These are phyloP conservation scores for Pisolithus albus DNA, from an alignment of 768 basidiomycete species.

Conservation along the genomic window DNA sequence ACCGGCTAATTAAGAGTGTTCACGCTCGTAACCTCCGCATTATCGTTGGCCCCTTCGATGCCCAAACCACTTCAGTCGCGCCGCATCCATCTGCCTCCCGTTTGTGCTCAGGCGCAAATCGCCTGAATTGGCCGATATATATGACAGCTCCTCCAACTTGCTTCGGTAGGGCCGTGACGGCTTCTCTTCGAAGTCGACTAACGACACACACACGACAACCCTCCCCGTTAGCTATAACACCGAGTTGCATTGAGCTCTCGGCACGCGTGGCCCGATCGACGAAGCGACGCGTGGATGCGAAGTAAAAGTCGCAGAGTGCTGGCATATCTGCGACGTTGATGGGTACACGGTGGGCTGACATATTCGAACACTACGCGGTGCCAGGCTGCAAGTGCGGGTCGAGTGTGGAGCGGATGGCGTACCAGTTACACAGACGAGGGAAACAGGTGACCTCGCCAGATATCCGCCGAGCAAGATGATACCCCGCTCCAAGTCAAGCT, in stretches of 20 bases:
- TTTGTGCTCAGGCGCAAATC: not conserved
- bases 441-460: constrained; percentile 30
- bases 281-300: constrained; percentile 82
- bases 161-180: constrained; percentile 65
- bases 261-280: constrained; percentile 38
- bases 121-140: constrained; percentile 58
- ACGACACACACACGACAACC: constrained; percentile 88
- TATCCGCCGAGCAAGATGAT: constrained; percentile 42
- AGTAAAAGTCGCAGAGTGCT: constrained; percentile 74
- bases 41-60: constrained; percentile 34
- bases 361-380: constrained; percentile 47
- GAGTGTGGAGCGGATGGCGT: constrained; percentile 47
- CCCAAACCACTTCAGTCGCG: not conserved
- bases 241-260: constrained; percentile 59
- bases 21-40: constrained; percentile 43
- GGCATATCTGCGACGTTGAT: constrained; percentile 88
- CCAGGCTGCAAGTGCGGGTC: constrained; percentile 35
- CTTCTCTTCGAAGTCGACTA: constrained; percentile 72
- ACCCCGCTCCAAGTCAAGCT: constrained; percentile 27
- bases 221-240: constrained; percentile 85
- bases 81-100: constrained; percentile 1
- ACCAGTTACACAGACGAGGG: constrained; percentile 76
- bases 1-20: constrained; percentile 37
- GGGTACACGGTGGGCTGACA: constrained; percentile 57
- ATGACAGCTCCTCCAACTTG: constrained; percentile 69